Base-by-base conservation (phyloP, 1,284 basidiomycete species). In the Phlebopus sp. region DNA sequence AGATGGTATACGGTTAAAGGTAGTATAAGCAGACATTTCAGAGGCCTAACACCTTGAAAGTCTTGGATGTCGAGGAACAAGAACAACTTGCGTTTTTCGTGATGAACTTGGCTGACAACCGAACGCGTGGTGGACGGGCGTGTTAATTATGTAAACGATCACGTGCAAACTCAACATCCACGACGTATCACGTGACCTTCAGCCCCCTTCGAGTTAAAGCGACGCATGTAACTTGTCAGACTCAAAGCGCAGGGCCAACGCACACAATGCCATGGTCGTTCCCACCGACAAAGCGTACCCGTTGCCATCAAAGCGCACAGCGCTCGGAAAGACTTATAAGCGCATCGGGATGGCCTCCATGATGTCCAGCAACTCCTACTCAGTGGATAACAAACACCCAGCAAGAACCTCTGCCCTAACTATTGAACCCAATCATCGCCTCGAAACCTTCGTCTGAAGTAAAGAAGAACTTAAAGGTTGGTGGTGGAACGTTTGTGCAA, bases 41-140 rank as follows among this genome's bases (percentile, higher is more conserved):
- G 55, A 42, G 64, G 64, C 64, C 64, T 69, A 66, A 66, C 64
- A 62, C 64, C 64, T 63, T 54, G 60, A 63, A 64, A 60, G 60
- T 55, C 51, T 44, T 47, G 17, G 15, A 34, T 10, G 9, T 38
- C 34, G 36, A 42, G 40, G 36, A 9, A 38, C n/a, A 42, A 37
- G 21, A 35, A 36, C 25, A 25, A 29, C n/a, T 3, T 37, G 30
- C 2, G 49, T 23, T 27, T n/a, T 19, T 13, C 19, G 17, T 14
- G 31, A 29, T 19, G 18, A 35, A 11, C 23, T 14, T n/a, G 59
- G 62, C 59, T 64, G 55, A 59, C 61, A 44, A 42, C 47, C 46
- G 42, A 42, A 42, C 44, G 39, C 7, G 30, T 48, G 34, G 49
- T 42, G 15, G 37, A 34, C 32, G 37, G 14, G 49, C 63, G 64